Base-by-base conservation (phyloP, 176 grass and related monocot species). In the Luzula sylvatica region DNA sequence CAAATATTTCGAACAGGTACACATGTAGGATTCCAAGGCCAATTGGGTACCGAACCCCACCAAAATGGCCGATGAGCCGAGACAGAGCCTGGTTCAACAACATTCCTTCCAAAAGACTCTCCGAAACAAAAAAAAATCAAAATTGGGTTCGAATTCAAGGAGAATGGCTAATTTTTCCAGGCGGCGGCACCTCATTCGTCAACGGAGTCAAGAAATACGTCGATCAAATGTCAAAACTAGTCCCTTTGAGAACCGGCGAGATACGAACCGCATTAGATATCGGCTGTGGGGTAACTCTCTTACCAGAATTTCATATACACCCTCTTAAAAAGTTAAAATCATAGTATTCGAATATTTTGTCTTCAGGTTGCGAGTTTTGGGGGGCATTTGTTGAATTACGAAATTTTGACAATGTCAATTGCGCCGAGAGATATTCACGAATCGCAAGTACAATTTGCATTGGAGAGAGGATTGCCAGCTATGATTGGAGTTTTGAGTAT, bases 361-460 rank as follows among this genome's bases (percentile, higher is more conserved):
- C 18, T 72, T 61, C 57, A 94, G 83, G 88, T 94, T 27, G 88
- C 88, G 23, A 94, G 88, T 80, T 74, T 86, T 66, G 88, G 88
- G 29, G 88, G 77, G 26, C 82, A 94, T 61, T 28, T 94, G 35
- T 53, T 87, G 52, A 78, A 78, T 53, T 78, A 67, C 56, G 75
- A 86, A 58, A 75, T 87, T 61, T 56, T 94, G 65, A 87, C 83
- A 1, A 78, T 94, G 78, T 94, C 88, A 57, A 81, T 94, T 77
- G 88, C 83, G 55, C 83, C 88, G 15, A 46, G 75, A 49, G 85
- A 89, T 66, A 75, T 75, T 0, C 78, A 83, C 61, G 73, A 79
- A 72, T 79, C 85, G 66, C 85, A 89, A 53, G 85, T 89, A 32
- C 79, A 83, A 68, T 89, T 89, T 67, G 85, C 85, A 3, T 71